Conservation (phyloP, 2,329 filamentous ascomycete species). For the Calonectria naviculata region DNA sequence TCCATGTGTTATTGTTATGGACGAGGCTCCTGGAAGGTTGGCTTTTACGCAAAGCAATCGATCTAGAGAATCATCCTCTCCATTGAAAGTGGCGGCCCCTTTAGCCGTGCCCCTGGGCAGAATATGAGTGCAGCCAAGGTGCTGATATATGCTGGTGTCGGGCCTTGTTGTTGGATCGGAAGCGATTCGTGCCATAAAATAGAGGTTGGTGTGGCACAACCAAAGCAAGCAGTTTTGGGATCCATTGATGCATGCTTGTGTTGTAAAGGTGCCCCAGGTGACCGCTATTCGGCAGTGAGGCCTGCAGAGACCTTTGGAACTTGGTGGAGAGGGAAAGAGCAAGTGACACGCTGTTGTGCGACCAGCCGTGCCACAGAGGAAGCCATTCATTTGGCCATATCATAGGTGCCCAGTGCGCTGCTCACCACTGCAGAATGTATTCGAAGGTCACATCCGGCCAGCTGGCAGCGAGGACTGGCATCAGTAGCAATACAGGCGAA, state of each 20-base stretch:
- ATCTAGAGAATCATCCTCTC: not conserved
- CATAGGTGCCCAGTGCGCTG: not conserved
- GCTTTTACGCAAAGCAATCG: not conserved
- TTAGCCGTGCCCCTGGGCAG: too few relatives aligned
- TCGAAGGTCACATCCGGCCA: slow-evolving; percentile 11
- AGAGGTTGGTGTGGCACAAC: slow-evolving; percentile 9
- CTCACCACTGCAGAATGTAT: not conserved
- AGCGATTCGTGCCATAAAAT: not conserved
- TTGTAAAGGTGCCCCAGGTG: not conserved
- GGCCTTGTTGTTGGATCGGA: not conserved
- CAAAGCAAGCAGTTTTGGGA: slow-evolving; percentile 1
- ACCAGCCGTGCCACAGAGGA: slow-evolving; percentile 14
- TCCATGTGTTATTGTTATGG: not conserved
- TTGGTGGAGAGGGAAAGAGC: not conserved
- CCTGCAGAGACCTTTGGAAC: not conserved
- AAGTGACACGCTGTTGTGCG: slow-evolving; percentile 17
- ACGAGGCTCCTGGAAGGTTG: not conserved
- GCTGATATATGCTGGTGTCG: too few relatives aligned
- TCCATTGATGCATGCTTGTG: not conserved
- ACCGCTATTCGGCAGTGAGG: slow-evolving; percentile 4
- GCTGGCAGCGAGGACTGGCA: not conserved
- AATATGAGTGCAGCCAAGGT: too few relatives aligned
- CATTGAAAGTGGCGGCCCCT: too few relatives aligned
- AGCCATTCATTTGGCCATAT: not conserved
- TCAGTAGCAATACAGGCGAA: not conserved